A percentile compares a stretch with the other conserved stretches of the same genome.
phyloP scores from a whole-genome alignment of 2,329 filamentous ascomycete species.

The Orbilia brochopaga region DNA sequence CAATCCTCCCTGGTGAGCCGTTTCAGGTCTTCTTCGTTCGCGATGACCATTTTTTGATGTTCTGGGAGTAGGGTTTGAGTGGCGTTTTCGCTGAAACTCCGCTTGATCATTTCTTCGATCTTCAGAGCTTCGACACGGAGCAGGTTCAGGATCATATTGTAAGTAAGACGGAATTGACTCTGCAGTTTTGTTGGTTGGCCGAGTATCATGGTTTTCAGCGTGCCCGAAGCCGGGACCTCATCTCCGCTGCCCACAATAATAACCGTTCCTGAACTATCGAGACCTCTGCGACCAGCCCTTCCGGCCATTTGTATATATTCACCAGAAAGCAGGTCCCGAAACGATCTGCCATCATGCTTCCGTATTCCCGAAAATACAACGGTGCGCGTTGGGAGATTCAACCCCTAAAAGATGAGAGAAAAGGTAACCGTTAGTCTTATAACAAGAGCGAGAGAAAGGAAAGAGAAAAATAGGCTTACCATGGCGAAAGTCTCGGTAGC shows the following conservation, averaged over 20 bases:
- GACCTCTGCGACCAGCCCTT: constrained; percentile 85
- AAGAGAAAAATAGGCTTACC: constrained; percentile 56
- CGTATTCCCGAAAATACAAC: constrained; percentile 97
- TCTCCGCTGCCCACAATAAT: constrained; percentile 86
- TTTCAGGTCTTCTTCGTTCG: constrained; percentile 87
- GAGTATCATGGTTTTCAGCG: constrained; percentile 87
- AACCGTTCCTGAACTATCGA: constrained; percentile 90
- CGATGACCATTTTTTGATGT: constrained; percentile 90
- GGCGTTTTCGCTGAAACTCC: constrained; percentile 97
- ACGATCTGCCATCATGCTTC: constrained; percentile 91
- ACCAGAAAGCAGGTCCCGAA: constrained; percentile 87
- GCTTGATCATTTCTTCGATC: constrained; percentile 99
- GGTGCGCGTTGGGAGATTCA: constrained; percentile 92
- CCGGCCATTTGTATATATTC: constrained; percentile 99
- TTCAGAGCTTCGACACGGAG: constrained; percentile 94
- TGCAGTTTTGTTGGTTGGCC: constrained; percentile 93
- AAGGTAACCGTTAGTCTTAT: not conserved
- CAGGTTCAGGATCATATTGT: constrained; percentile 99
- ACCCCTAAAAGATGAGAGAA: constrained; percentile 61
- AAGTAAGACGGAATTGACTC: constrained; percentile 94
- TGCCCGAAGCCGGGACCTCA: constrained; percentile 79
- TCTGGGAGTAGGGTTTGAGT: constrained; percentile 93
- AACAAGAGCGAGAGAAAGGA: not conserved
- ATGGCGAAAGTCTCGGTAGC: constrained; percentile 99
- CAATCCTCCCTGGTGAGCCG: constrained; percentile 89